Conservation (phyloP, 2,329 filamentous ascomycete species). For the Colletotrichum liriopes region DNA sequence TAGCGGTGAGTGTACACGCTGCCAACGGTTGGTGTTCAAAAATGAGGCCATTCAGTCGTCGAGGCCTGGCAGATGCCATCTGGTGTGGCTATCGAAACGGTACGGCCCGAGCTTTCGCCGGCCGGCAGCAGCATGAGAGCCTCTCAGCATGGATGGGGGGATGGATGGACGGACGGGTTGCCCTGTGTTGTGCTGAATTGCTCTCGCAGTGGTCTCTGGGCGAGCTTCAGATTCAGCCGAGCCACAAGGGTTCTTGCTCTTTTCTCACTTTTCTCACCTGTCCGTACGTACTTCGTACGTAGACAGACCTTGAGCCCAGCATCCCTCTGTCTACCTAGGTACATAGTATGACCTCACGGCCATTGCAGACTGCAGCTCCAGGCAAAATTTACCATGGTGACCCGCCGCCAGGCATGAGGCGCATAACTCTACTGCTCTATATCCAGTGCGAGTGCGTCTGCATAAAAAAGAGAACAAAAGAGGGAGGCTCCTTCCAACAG, state of each 20-base stretch:
- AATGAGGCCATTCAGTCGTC: background rate
- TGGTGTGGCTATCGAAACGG: constrained; percentile 28
- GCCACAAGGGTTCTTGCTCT: background rate
- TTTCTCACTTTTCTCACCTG: background rate
- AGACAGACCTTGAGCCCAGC: background rate
- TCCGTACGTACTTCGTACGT: background rate
- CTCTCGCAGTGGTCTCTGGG: background rate
- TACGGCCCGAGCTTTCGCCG: constrained; percentile 33
- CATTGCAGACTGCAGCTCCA: background rate
- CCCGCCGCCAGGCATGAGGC: background rate
- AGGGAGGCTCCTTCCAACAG: background rate
- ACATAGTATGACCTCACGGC: constrained; percentile 5
- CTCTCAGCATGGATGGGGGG: background rate
- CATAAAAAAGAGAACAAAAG: constrained; percentile 1
- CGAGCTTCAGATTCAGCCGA: constrained; percentile 19
- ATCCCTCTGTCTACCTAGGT: background rate
- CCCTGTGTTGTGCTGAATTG: constrained; percentile 3
- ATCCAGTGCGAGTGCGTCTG: background rate
- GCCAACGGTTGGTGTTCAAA: background rate
- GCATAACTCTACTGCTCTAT: background rate
- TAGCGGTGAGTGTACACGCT: background rate
- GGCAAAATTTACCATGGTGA: background rate
- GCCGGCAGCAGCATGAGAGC: constrained; percentile 3
- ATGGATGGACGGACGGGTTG: constrained; percentile 19
- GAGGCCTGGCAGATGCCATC: background rate